Evolutionary conservation across 176 grass and related monocot species (phyloP).

Genomic region (barley (Hordeum vulgare)): DNA sequence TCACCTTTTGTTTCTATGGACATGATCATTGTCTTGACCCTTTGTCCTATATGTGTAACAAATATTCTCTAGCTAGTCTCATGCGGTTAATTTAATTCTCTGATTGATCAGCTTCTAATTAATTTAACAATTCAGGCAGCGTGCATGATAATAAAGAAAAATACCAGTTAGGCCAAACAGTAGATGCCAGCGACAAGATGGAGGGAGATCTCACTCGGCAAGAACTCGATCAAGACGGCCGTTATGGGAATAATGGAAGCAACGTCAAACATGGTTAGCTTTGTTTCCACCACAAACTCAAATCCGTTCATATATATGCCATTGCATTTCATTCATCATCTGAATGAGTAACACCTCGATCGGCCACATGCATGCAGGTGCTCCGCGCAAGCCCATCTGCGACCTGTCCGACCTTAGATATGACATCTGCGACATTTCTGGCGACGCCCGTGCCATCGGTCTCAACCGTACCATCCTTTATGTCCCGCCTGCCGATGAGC

Average conservation of each 20-base stretch:
- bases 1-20: not conserved
- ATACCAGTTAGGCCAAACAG: not conserved
- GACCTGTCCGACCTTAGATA: slow-evolving; percentile 51
- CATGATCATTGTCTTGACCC: no score
- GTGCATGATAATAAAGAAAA: not conserved
- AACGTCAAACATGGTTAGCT: not conserved
- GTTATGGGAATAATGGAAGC: not conserved
- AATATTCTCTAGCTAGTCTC: not conserved
- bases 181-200: not conserved
- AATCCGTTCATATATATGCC: no score
- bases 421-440: slow-evolving; percentile 45
- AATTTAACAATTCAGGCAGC: not conserved
- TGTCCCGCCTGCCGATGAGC: slow-evolving; percentile 12
- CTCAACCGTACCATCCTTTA: slow-evolving; percentile 40
- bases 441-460: slow-evolving; percentile 50
- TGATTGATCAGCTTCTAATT: not conserved
- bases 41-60: not conserved
- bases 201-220: slow-evolving; percentile 24
- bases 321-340: not conserved
- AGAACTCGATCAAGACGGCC: slow-evolving; percentile 6
- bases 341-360: not conserved
- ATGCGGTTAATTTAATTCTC: no score
- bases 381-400: slow-evolving; percentile 44
- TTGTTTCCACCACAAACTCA: no score
- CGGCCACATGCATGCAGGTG: not conserved